Evolutionary conservation across 2,329 filamentous ascomycete genomes (phyloP), one percentile per base, ranked within the genome.

Genomic region (Trichoderma sp.): DNA sequence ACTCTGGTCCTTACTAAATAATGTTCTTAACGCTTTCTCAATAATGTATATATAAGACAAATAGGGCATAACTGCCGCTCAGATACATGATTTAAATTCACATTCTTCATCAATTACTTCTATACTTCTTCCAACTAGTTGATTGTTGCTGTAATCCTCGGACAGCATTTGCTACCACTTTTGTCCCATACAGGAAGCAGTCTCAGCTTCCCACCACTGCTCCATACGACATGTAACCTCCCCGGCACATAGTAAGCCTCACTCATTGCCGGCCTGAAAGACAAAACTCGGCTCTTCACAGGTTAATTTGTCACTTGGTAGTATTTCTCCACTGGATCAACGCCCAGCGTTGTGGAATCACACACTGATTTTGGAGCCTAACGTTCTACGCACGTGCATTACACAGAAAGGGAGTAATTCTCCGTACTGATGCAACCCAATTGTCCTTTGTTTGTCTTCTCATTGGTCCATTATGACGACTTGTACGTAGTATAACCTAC

Each of bases 1-100:
- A 61, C 34, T 30, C 32, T 34, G 47, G 71, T 7, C 66, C 66
- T 47, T 73, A 67, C 43, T 72, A 70, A 65, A 21, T 26, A 32
- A 32, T 34, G 21, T 34, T 12, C 56, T 3, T 61, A 18, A 34
- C 14, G 15, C 39, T 28, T 51, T 67, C 64, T 47, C 14, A 63
- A 30, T 39, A 34, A 26, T 69, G 56, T 69, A 69, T 34, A 69
- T 61, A 69, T 24, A 32, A 69, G 66, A 69, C 32, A 32, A 26
- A 30, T 24, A n/a, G 21, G 56, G 66, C 66, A 51, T 21, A 69
- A n/a, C 34, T 51, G 66, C 66, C 66, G 11, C 60, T n/a, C n/a
- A 34, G 36, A 51, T 30, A 43, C 32, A 34, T 26, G 56, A 24
- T 39, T 61, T 34, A 69, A 61, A n/a, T 57, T 34, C 24, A 51